Evolutionary conservation across 306 rosid genomes (phyloP), one percentile per base, ranked within the genome.

Genomic region (Mucuna pruriens): DNA sequence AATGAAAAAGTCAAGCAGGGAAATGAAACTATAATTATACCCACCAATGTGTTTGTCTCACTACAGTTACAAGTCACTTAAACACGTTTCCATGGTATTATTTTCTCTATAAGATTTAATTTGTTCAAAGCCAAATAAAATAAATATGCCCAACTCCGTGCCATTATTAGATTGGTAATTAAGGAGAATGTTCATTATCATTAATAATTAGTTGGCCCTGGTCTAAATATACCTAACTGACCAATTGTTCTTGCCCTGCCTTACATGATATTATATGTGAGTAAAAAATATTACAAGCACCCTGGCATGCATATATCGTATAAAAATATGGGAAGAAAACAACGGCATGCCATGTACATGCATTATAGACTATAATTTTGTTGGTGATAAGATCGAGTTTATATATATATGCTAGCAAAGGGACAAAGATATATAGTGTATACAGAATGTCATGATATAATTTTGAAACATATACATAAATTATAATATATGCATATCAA

Each of bases 1-100:
- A 80, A 77, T 80, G 71, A 84, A 86, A 86, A 87, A 81, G 90
- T 84, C 87, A 81, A 75, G 60, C 13, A 69, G 23, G 23, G 46
- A 52, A 70, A 79, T 83, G 40, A 29, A 72, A 13, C 65, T 45
- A 75, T 80, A 31, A 84, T 69, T 76, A 70, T 51, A 25, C 80
- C 77, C 83, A 71, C 86, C 65, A 26, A 60, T 70, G 13, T 67
- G 68, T 57, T 69, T 82, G 29, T 84, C 77, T 76, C 80, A 16
- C 61, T 57, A 77, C 40, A n/a, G 19, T 67, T 66, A 15, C 20
- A 76, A 65, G 22, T 67, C 76, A 67, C 76, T 45, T 76, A 26
- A 26, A 74, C 75, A 78, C 75, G 76, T 78, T 67, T 52, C 66
- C 49, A 33, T 36, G 25, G 0, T 15, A 65, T 36, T 15, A 58